phyloP scores from a whole-genome alignment of 139 green algal genomes.

The Pycnococcus provasolii region DNA sequence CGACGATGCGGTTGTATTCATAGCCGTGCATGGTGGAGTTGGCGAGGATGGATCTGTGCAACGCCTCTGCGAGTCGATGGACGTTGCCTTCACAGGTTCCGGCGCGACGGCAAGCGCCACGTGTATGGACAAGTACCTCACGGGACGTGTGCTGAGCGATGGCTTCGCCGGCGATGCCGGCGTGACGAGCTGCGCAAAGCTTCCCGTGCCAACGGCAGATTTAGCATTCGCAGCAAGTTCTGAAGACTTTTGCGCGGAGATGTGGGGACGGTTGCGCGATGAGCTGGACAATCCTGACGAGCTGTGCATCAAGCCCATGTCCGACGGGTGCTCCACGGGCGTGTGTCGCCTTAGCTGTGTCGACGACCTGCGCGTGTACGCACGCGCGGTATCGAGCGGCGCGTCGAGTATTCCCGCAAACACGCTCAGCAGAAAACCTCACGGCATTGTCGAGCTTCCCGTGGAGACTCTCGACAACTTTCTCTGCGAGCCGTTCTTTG shows the following conservation, averaged over 20 bases:
- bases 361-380: constrained; percentile 28
- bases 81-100: constrained; percentile 24
- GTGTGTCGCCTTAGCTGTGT: constrained; percentile 30
- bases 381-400: constrained; percentile 1
- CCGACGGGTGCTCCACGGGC: constrained; percentile 39
- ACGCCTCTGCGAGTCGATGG: constrained; percentile 8
- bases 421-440: constrained; percentile 19
- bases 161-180: too few species aligned
- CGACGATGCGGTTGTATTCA: constrained; percentile 1
- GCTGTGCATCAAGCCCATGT: constrained; percentile 39
- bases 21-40: constrained; percentile 27
- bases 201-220: too few species aligned
- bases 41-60: constrained; percentile 23
- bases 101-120: constrained; percentile 3
- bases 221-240: too few species aligned
- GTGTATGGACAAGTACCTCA: constrained; percentile 31
- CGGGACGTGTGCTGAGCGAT: background rate
- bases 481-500: constrained; percentile 50
- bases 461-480: constrained; percentile 11
- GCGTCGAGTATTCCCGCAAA: constrained; percentile 12
- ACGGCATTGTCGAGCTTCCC: constrained; percentile 22
- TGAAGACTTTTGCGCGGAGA: too few species aligned
- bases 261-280: too few species aligned
- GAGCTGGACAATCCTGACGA: too few species aligned
- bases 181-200: too few species aligned